A percentile compares a stretch with the other conserved stretches of the same genome.
Conservation (phyloP, 768 basidiomycete genomes). For the Ramaria sp. region DNA sequence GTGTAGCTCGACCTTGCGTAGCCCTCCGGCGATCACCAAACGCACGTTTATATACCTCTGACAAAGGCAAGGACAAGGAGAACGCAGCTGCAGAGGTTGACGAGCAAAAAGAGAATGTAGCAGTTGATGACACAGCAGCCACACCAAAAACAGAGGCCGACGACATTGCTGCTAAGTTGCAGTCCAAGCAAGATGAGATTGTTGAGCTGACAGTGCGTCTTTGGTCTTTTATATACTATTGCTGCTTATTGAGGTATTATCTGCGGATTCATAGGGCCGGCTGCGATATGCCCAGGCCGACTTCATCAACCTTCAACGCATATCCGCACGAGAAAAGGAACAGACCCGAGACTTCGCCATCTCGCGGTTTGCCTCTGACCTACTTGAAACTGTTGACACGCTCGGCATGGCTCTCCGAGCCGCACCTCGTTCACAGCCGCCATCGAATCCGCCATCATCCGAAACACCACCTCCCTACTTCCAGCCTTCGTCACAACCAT, state of each 20-base stretch:
- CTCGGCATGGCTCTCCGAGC: constrained; percentile 76
- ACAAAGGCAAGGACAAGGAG: constrained; percentile 25
- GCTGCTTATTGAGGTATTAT: constrained; percentile 1
- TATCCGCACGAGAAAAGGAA: constrained; percentile 82
- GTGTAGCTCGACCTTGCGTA: not conserved
- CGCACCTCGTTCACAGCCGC: constrained; percentile 40
- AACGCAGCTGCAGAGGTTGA: constrained; percentile 10
- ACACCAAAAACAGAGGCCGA: constrained; percentile 10
- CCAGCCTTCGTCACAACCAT: constrained; percentile 22
- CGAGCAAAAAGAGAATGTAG: not conserved
- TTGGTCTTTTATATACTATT: constrained; percentile 9
- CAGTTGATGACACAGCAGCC: constrained; percentile 19
- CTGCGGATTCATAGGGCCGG: constrained; percentile 48
- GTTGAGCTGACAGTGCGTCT: constrained; percentile 69
- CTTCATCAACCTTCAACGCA: constrained; percentile 89
- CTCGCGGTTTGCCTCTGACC: constrained; percentile 78
- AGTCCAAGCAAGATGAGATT: constrained; percentile 74
- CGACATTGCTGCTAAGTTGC: constrained; percentile 43
- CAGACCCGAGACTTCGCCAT: constrained; percentile 93
- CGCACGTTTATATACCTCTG: constrained; percentile 51
- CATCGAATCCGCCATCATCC: constrained; percentile 16
- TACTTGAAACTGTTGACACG: constrained; percentile 86
- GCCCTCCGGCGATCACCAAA: not conserved
- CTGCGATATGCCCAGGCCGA: constrained; percentile 91
- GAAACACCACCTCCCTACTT: constrained; percentile 18